Base-by-base conservation (phyloP, 2,329 filamentous ascomycete genomes). In the Emydomyces testavorans region DNA sequence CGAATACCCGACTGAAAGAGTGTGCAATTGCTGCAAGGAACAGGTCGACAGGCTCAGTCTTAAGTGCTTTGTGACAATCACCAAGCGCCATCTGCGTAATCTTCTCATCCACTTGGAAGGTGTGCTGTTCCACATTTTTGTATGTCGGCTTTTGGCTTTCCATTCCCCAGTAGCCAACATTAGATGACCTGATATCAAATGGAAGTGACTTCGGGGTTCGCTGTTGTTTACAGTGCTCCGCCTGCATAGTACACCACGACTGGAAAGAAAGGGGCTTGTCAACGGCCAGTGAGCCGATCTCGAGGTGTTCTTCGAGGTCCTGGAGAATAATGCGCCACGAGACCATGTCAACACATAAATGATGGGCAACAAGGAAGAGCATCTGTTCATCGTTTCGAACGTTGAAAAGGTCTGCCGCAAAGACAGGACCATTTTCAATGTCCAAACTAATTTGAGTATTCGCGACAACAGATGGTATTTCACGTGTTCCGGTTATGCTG, bases 1-100 rank as follows among this genome's bases (percentile, higher is more conserved):
- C 55, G 50, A 75, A 75, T 0, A 63, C 60, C 13, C 59, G 62
- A 3, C 56, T 55, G 56, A 74, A 74, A 0, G 71, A 72, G 38
- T 71, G 42, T 55, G 66, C 48, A 61, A 64, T 49, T 48, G 66
- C 54, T 7, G 65, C 53, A 13, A 68, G 57, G 20, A 68, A 52
- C 10, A 68, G 50, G 41, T 68, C 65, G 32, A 67, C 53, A 1
- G 64, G 61, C 37, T 68, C 65, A 1, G 64, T 66, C 10, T 60
- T 58, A 29, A 67, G 59, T 4, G 60, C 49, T 11, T 56, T 54
- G 32, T 66, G 61, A 37, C 62, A 65, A 16, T 49, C 53, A 8
- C 56, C 57, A 31, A 67, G 56, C 2, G 65, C 55, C 7, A 61
- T 59, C 5, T 53, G 45, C 18, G 64, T 66, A 1, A 52, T 54